phyloP scores from a whole-genome alignment of 2,329 filamentous ascomycete genomes.

The Colletotrichum somersetense region DNA sequence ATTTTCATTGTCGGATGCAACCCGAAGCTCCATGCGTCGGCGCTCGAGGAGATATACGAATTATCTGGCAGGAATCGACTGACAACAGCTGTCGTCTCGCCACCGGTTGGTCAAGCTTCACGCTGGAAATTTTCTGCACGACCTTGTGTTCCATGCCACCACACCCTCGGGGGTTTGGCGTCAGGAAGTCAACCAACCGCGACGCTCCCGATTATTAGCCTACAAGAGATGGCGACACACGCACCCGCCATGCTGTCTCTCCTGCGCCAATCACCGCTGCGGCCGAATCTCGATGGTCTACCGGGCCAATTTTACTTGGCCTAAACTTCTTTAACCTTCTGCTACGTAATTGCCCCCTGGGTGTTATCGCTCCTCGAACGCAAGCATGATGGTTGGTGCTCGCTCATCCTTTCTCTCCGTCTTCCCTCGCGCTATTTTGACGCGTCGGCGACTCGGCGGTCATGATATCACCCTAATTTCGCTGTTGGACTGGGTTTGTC shows the following conservation, averaged over 20 bases:
- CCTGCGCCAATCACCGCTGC: constrained; percentile 4
- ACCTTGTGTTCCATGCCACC: constrained; percentile 33
- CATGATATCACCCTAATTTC: constrained; percentile 35
- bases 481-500: constrained; percentile 20
- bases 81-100: constrained; percentile 40
- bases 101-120: constrained; percentile 26
- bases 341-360: not conserved
- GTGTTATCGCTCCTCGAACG: not conserved
- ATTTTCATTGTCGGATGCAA: constrained; percentile 7
- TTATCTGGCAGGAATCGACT: constrained; percentile 25
- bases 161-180: constrained; percentile 20
- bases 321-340: not conserved
- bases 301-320: not conserved
- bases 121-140: constrained; percentile 3
- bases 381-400: constrained; percentile 2
- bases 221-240: constrained; percentile 25
- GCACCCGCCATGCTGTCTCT: constrained; percentile 3
- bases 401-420: not conserved
- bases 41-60: not conserved
- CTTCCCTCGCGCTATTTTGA: not conserved
- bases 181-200: constrained; percentile 33
- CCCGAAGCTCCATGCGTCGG: not conserved
- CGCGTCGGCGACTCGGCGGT: not conserved
- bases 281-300: constrained; percentile 19
- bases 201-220: constrained; percentile 31